A percentile compares a stretch with the other conserved stretches of the same genome.
Evolutionary conservation across 2,329 filamentous ascomycete genomes (phyloP).

Genomic region (Ceratocystis smalleyi): DNA sequence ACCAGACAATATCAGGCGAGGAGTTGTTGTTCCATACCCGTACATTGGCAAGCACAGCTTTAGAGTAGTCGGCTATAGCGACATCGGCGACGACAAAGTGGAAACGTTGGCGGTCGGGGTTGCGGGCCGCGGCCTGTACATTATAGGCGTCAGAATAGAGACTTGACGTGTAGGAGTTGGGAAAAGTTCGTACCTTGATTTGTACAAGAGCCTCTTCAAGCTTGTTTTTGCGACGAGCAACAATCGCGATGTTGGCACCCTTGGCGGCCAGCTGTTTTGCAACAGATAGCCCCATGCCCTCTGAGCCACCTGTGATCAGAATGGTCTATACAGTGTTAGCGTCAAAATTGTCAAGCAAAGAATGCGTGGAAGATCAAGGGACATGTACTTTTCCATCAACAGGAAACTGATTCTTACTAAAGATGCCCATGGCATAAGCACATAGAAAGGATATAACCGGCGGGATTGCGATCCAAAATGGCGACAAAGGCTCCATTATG

Average conservation of each 20-base stretch:
- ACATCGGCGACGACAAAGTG: slow-evolving; percentile 74
- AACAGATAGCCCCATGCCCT: slow-evolving; percentile 73
- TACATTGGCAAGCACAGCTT: slow-evolving; percentile 53
- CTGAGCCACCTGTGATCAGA: slow-evolving; percentile 77
- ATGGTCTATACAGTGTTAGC: slow-evolving; percentile 45
- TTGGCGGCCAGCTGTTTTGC: slow-evolving; percentile 61
- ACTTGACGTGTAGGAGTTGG: neutral
- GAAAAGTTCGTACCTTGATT: slow-evolving; percentile 38
- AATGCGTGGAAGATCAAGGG: neutral
- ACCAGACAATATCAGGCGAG: slow-evolving; percentile 79
- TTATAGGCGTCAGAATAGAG: slow-evolving; percentile 7
- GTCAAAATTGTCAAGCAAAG: neutral
- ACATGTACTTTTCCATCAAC: slow-evolving; percentile 63
- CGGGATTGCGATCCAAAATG: slow-evolving; percentile 20
- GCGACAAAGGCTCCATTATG: slow-evolving; percentile 13
- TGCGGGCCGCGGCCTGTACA: slow-evolving; percentile 42
- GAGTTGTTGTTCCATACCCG: slow-evolving; percentile 61
- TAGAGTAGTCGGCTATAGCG: slow-evolving; percentile 51
- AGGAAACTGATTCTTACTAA: slow-evolving; percentile 57
- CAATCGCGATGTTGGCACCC: slow-evolving; percentile 74
- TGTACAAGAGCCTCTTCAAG: slow-evolving; percentile 52
- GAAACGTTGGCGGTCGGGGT: slow-evolving; percentile 58
- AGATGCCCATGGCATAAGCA: slow-evolving; percentile 47
- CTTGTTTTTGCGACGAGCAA: slow-evolving; percentile 61
- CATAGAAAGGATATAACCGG: slow-evolving; percentile 25